A percentile compares a stretch with the other conserved stretches of the same genome.
Evolutionary conservation across 768 basidiomycete genomes (phyloP).

Genomic region (Amanita jacksonii): DNA sequence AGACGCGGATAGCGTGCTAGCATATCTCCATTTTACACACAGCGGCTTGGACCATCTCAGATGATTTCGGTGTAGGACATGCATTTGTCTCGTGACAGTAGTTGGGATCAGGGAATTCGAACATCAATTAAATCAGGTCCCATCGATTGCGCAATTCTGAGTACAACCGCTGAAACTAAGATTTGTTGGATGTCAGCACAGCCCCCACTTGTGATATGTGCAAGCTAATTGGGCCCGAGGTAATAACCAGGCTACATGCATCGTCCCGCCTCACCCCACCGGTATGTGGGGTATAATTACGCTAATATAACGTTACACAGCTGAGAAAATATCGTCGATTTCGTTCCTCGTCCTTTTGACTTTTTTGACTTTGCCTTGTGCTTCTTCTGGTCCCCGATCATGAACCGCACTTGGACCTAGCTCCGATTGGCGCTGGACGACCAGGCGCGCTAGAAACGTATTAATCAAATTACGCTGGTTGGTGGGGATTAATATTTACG

Average conservation of each 20-base stretch:
- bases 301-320: too few relatives aligned
- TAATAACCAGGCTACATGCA: too few relatives aligned
- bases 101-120: too few relatives aligned
- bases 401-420: neutral
- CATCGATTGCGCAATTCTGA: slow-evolving; percentile 8
- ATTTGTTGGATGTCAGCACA: slow-evolving; percentile 12
- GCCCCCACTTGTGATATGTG: slow-evolving; percentile 18
- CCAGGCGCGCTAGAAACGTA: too few relatives aligned
- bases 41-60: slow-evolving; percentile 9
- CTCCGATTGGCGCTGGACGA: neutral
- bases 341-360: slow-evolving; percentile 30
- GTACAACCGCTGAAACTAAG: neutral
- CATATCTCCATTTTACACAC: slow-evolving; percentile 16
- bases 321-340: slow-evolving; percentile 47
- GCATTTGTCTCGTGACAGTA: neutral
- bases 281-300: too few relatives aligned
- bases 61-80: neutral
- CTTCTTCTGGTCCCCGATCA: slow-evolving; percentile 17
- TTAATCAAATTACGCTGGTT: too few relatives aligned
- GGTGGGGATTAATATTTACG: too few relatives aligned
- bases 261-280: too few relatives aligned
- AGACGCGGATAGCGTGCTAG: slow-evolving; percentile 30
- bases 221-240: too few relatives aligned
- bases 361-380: slow-evolving; percentile 23
- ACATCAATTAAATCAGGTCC: too few relatives aligned